Evolutionary conservation across 2,329 filamentous ascomycete genomes (phyloP), one percentile per base, ranked within the genome.

Genomic region (Alternaria arbusti): DNA sequence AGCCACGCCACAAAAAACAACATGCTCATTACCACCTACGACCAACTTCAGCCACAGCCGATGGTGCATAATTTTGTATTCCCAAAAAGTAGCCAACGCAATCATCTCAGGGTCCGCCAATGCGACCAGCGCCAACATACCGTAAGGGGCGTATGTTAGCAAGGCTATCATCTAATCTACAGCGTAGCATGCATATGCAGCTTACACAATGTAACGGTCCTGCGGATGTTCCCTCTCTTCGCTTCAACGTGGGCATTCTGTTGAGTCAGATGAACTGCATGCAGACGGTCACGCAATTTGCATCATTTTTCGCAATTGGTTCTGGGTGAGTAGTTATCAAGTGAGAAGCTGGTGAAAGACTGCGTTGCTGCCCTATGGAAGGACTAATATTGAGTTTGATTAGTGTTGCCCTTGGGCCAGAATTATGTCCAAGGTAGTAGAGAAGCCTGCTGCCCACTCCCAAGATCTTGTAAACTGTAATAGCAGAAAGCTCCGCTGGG

Each of bases 91-190:
- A 15, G 6, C 9, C 13, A 40, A 17, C 5, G 49, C 8, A 17
- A 32, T 12, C 6, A 36, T 23, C 15, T 17, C 20, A 54, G 25
- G 25, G 15, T 46, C 26, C 12, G 15, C 54, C 47, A 46, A 51
- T 56, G 15, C 15, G 44, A 40, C 40, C 22, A 43, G 30, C 32
- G 23, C 43, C 55, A 57, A 28, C 25, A 32, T 44, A 43, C 40
- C 36, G 36, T 51, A 32, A 32, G 51, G 36, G 10, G 40, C 20
- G 51, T 57, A 62, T 45, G 60, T 64, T 61, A 68, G 66, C 56
- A 60, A 62, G 52, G 64, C 58, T 54, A 30, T 51, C 28, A 28
- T n/a, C 36, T 45, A 52, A 64, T 66, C 40, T 54, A 46, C 26
- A 50, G 11, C 30, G 43, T 54, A 20, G 60, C 43, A 59, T 46